These are phyloP conservation scores for Phytopythium chamaehyphon DNA, from an alignment of 352 stramenopile species.

Conservation along the genomic window DNA sequence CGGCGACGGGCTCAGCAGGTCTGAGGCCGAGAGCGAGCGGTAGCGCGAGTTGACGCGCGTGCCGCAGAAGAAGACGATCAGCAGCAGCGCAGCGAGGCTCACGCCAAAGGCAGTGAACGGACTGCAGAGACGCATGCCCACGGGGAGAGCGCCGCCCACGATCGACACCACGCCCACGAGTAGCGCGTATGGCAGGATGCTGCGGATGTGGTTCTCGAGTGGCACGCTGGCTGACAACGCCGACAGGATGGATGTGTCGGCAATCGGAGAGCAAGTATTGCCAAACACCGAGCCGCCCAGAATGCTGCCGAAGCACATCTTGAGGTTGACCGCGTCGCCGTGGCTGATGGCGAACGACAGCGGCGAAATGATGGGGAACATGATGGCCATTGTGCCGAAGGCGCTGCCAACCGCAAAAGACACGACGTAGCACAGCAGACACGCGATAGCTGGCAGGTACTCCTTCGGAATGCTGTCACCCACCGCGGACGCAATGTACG, in stretches of 20 bases:
- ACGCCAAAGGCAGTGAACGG: slow-evolving; percentile 79
- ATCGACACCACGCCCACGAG: slow-evolving; percentile 69
- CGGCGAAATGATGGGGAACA: slow-evolving; percentile 89
- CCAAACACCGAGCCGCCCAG: slow-evolving; percentile 84
- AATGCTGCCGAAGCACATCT: slow-evolving; percentile 87
- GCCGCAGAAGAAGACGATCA: slow-evolving; percentile 79
- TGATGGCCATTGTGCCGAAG: slow-evolving; percentile 92
- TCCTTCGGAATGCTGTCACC: slow-evolving; percentile 70
- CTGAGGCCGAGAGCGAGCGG: slow-evolving; percentile 69
- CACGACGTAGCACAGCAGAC: slow-evolving; percentile 84
- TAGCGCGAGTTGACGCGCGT: slow-evolving; percentile 76
- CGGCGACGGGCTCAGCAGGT: slow-evolving; percentile 64
- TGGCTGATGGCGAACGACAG: slow-evolving; percentile 81
- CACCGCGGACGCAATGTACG: slow-evolving; percentile 77
- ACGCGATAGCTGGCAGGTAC: slow-evolving; percentile 77
- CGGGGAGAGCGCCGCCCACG: slow-evolving; percentile 60
- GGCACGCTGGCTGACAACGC: slow-evolving; percentile 73
- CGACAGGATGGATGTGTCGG: slow-evolving; percentile 91
- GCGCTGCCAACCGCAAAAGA: slow-evolving; percentile 88
- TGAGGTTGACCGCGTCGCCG: slow-evolving; percentile 76
- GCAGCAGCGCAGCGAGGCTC: slow-evolving; percentile 61
- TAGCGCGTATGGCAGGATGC: slow-evolving; percentile 80
- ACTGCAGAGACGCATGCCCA: slow-evolving; percentile 69
- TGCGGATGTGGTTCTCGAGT: slow-evolving; percentile 82
- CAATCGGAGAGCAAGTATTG: slow-evolving; percentile 90